Conservation (phyloP, 2,329 filamentous ascomycete species). For the Zalaria sp. region DNA sequence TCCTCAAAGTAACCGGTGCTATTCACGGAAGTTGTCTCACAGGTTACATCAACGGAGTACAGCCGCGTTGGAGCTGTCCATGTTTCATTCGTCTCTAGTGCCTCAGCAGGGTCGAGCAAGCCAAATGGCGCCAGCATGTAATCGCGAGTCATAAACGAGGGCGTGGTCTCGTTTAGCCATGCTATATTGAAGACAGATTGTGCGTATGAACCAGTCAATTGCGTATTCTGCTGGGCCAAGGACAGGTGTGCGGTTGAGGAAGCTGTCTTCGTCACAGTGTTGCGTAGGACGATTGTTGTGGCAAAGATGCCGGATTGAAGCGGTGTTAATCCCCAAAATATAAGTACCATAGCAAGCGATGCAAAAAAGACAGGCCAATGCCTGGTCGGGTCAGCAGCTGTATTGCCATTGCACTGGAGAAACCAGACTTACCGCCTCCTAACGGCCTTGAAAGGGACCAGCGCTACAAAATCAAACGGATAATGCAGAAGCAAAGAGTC, state of each 20-base stretch:
- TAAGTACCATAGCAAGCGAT: conserved; percentile 32
- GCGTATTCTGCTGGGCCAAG: conserved; percentile 13
- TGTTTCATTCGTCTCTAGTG: conserved; percentile 1
- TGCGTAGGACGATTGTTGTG: conserved; percentile 16
- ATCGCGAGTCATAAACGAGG: conserved; percentile 28
- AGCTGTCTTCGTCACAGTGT: conserved; percentile 1
- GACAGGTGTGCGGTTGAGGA: conserved; percentile 15
- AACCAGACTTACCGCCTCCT: neutral
- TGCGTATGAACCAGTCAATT: conserved; percentile 23
- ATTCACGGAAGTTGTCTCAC: conserved; percentile 11
- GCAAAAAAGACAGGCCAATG: conserved; percentile 40
- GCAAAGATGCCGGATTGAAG: conserved; percentile 42
- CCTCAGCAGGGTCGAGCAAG: conserved; percentile 1
- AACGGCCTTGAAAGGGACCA: conserved; percentile 27
- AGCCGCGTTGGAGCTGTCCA: conserved; percentile 16
- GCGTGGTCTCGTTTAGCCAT: conserved; percentile 31
- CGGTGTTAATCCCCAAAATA: conserved; percentile 43
- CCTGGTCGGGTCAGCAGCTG: neutral
- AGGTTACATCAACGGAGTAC: conserved; percentile 21
- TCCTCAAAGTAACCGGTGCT: too few relatives aligned
- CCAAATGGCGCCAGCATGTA: conserved; percentile 32
- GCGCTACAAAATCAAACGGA: conserved; percentile 33
- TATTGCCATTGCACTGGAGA: neutral
- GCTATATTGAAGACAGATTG: conserved; percentile 32
- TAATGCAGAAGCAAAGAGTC: conserved; percentile 41